Evolutionary conservation across 73 alveolate genomes (phyloP), one percentile per base, ranked within the genome.

Genomic region (Symbiodinium pilosum): DNA sequence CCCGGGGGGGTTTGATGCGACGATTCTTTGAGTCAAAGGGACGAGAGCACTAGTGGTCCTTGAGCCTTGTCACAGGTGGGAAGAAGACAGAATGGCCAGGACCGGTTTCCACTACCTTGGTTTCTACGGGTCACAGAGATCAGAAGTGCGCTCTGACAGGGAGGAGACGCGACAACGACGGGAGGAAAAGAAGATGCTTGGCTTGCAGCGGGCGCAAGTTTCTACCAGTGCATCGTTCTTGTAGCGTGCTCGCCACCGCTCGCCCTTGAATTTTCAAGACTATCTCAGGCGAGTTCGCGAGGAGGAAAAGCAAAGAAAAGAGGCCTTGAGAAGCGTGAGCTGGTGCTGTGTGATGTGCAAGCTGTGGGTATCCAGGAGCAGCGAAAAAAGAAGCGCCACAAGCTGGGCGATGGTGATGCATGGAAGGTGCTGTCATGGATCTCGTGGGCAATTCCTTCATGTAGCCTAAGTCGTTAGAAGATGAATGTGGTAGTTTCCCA

Each of bases 1-100:
- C 83, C 38, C 39, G 87, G 87, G 21, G n/a, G n/a, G n/a, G n/a
- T n/a, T n/a, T n/a, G n/a, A n/a, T n/a, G n/a, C n/a, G n/a, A n/a
- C n/a, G n/a, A n/a, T n/a, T n/a, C n/a, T n/a, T n/a, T n/a, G n/a
- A n/a, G n/a, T n/a, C n/a, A n/a, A n/a, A n/a, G n/a, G n/a, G n/a
- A n/a, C n/a, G n/a, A n/a, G n/a, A n/a, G n/a, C n/a, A n/a, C n/a
- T n/a, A n/a, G n/a, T n/a, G n/a, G n/a, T n/a, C n/a, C n/a, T n/a
- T n/a, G n/a, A n/a, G n/a, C n/a, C n/a, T n/a, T n/a, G 81, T n/a
- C 12, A 34, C 77, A 91, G 97, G 97, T 91, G 97, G 97, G 97
- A 91, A 41, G 97, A 68, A 47, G 97, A 91, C 97, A 34, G 97
- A 42, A 91, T 91, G 97, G 97, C 97, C 54, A 91, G 97, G 97